phyloP scores from a whole-genome alignment of 495 filamentous ascomycete species.

The Daldinia vernicosa region DNA sequence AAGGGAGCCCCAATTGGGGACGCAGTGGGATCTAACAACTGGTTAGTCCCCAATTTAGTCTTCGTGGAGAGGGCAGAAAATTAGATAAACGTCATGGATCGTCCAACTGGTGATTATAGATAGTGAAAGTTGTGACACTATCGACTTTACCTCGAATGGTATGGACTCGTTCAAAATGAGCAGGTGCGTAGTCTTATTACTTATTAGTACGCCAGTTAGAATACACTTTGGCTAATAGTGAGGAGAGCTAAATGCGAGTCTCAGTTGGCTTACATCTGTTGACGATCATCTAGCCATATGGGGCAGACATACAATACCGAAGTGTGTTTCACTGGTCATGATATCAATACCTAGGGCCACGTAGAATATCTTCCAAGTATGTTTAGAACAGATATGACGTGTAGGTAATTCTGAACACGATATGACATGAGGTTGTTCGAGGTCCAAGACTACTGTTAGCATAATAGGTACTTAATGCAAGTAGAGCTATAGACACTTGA shows the following conservation, averaged over 20 bases:
- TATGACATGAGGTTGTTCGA: constrained; percentile 1
- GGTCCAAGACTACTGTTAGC: constrained; percentile 15
- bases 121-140: neutral
- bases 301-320: neutral
- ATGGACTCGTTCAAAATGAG: constrained; percentile 2
- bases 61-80: neutral
- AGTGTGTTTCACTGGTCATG: constrained; percentile 12
- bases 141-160: neutral
- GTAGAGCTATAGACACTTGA: neutral
- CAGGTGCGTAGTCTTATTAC: neutral
- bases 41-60: neutral
- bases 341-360: constrained; percentile 19
- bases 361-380: neutral
- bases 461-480: neutral
- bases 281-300: constrained; percentile 3
- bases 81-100: constrained; percentile 3
- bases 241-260: constrained; percentile 9
- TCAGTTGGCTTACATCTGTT: neutral
- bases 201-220: neutral
- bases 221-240: constrained; percentile 10
- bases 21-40: neutral
- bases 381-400: neutral
- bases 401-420: neutral
- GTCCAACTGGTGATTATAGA: neutral
- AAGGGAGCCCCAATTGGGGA: constrained; percentile 1